Conservation (phyloP, 2,329 filamentous ascomycete genomes). For the Aspergillus sp. region DNA sequence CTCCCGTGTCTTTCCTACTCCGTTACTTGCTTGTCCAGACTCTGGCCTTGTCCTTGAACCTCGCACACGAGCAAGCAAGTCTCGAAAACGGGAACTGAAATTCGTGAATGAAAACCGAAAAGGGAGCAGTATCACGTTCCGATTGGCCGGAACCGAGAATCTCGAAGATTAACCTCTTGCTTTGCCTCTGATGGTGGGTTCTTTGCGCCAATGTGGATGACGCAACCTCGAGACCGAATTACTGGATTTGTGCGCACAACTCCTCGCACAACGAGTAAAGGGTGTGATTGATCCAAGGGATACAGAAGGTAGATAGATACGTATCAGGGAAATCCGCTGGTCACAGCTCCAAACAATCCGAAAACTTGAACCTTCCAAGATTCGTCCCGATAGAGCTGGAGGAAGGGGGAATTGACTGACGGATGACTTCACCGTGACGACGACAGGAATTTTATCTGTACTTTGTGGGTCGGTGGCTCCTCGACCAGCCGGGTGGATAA, state of each 20-base stretch:
- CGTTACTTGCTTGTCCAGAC: neutral
- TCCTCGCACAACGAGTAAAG: constrained; percentile 11
- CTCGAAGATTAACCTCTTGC: constrained; percentile 9
- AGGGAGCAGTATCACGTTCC: neutral
- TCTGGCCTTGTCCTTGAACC: neutral
- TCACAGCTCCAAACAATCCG: neutral
- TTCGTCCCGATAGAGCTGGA: neutral
- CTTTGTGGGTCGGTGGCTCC: constrained; percentile 6
- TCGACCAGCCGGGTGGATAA: constrained; percentile 24
- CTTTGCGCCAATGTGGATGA: constrained; percentile 23
- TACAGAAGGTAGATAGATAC: neutral
- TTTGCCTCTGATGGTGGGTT: constrained; percentile 22
- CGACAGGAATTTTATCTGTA: constrained; percentile 30
- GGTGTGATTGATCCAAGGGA: constrained; percentile 1
- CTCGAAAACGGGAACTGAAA: neutral
- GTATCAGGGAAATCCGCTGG: neutral
- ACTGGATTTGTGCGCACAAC: constrained; percentile 13
- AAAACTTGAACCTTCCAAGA: neutral
- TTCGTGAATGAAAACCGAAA: constrained; percentile 1
- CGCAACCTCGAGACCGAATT: constrained; percentile 13
- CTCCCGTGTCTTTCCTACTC: neutral
- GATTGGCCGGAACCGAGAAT: constrained; percentile 6
- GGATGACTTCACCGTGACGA: constrained; percentile 43
- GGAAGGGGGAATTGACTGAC: constrained; percentile 5
- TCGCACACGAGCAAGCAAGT: neutral